Evolutionary conservation across 75 land plant genomes (phyloP), one percentile per base, ranked within the genome.

Genomic region (Larix kaempferi): DNA sequence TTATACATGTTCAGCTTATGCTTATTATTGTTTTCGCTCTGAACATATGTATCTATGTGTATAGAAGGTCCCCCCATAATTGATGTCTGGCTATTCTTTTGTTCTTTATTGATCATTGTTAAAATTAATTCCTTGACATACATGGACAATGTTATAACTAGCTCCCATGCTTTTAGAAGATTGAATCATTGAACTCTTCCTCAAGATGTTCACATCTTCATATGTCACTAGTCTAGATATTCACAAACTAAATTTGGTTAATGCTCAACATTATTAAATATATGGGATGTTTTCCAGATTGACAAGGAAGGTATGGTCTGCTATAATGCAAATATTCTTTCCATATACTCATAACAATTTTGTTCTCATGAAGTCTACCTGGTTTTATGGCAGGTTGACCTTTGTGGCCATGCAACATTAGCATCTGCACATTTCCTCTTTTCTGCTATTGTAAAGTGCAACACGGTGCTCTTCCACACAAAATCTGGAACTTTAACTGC

Each of bases 391-490:
- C 83, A 82, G 84, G 84, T 86, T 29, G 82, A 80, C 65, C 69
- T 86, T n/a, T 86, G 88, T 76, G 88, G 88, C 64, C 88, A 86
- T 84, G 86, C 87, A 59, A 86, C 88, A 33, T 66, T 86, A 56
- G 88, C 88, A 64, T 78, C 88, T 57, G 83, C 88, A 21, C 60
- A 84, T 73, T 57, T 84, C 12, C 82, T 86, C 57, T 86, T 86
- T 59, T 81, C 82, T 17, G 82, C 83, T 54, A 57, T 78, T 16
- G 90, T 83, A 3, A 72, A 78, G 10, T 71, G 81, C 26, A 57
- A 86, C 57, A 21, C 35, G 6, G 78, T 91, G 55, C 83, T 83
- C 59, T 93, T 93, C 67, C 74, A 76, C 27, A 87, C 98, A 15
- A 78, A 23, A 54, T 84, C 93, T 67, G 95, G 93, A 21, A 15